phyloP scores from a whole-genome alignment of 2,329 filamentous ascomycete species.

The Whalleya microplaca region DNA sequence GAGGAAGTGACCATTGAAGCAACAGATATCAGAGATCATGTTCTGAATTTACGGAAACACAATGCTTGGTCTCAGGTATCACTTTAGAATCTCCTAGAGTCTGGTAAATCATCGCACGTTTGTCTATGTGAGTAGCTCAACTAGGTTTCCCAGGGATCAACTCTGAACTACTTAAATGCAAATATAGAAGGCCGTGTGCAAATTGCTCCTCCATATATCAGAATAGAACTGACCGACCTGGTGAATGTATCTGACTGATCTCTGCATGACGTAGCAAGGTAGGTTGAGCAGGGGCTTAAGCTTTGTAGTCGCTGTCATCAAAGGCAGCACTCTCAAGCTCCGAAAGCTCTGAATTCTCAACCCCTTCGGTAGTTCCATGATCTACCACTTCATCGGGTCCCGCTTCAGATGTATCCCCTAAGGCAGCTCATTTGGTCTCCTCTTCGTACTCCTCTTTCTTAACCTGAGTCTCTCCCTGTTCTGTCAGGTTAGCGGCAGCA shows the following conservation, averaged over 20 bases:
- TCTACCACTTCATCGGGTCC: background rate
- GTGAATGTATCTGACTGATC: background rate
- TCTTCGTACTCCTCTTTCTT: slow-evolving; percentile 5
- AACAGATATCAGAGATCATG: too few species aligned
- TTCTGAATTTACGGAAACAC: too few species aligned
- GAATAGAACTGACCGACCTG: background rate
- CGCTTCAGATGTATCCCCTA: background rate
- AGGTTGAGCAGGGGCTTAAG: background rate
- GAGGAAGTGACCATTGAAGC: too few species aligned
- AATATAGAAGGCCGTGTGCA: background rate
- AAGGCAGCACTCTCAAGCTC: slow-evolving; percentile 4
- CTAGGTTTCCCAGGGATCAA: background rate
- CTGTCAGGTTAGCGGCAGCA: slow-evolving; percentile 1
- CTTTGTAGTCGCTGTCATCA: slow-evolving; percentile 1
- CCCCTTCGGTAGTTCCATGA: too few species aligned
- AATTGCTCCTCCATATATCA: background rate
- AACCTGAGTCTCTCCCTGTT: slow-evolving; percentile 3
- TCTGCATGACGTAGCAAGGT: background rate
- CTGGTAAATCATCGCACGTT: background rate
- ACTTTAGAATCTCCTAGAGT: background rate
- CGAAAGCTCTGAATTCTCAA: too few species aligned
- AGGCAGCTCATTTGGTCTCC: too few species aligned
- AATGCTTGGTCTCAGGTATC: background rate
- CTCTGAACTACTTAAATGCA: background rate
- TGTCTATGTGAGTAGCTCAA: background rate